Conservation (phyloP, 2,329 filamentous ascomycete species). For the Sporothrix euskadiensis region DNA sequence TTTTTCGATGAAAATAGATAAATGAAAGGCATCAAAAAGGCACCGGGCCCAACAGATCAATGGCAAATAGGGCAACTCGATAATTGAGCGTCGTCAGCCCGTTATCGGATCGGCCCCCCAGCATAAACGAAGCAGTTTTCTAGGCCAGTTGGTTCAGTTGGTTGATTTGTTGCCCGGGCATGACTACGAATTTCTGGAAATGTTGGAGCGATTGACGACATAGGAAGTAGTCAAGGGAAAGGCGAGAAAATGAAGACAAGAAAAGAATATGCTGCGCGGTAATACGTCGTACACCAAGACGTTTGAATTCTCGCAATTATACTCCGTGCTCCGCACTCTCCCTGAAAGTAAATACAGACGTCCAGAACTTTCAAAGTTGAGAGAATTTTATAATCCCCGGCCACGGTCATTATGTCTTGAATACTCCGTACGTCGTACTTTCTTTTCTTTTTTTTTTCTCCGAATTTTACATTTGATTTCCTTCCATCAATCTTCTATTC, state of each 20-base stretch:
- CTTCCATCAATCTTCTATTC: neutral
- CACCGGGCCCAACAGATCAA: neutral
- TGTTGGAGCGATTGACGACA: neutral
- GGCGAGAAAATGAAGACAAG: neutral
- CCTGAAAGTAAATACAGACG: neutral
- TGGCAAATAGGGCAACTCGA: slow-evolving; percentile 18
- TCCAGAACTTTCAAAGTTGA: neutral
- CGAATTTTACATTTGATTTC: neutral
- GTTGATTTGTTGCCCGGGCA: neutral
- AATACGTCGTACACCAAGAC: neutral
- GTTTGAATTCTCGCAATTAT: slow-evolving; percentile 14
- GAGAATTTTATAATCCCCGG: neutral
- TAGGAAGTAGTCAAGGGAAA: neutral
- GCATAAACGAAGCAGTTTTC: neutral
- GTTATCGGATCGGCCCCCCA: slow-evolving; percentile 16
- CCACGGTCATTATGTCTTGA: neutral
- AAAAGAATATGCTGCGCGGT: neutral
- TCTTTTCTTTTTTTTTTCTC: neutral
- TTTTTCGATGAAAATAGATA: neutral
- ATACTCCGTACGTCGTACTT: neutral
- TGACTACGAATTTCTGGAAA: neutral
- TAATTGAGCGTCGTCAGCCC: neutral
- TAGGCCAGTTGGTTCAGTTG: neutral
- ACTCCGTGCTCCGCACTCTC: neutral
- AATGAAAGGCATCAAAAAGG: neutral